These are phyloP conservation scores for Verticillium albo-atrum DNA, from an alignment of 2,329 filamentous ascomycete genomes.

Conservation along the genomic window DNA sequence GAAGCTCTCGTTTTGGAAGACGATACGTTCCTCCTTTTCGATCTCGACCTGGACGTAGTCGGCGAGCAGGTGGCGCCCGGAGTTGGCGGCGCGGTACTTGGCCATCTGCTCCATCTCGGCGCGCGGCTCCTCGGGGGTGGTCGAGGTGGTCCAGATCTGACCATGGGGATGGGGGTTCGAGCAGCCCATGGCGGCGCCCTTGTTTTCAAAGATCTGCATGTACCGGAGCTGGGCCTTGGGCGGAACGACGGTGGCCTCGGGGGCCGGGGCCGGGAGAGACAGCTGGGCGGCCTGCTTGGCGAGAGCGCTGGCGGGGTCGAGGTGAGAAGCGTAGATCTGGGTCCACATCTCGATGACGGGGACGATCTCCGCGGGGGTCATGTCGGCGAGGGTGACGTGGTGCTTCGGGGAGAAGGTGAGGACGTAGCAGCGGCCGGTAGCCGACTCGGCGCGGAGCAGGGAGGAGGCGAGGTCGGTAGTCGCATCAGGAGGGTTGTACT, in stretches of 20 bases:
- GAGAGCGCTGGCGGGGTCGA: slow-evolving; percentile 68
- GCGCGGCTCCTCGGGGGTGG: slow-evolving; percentile 81
- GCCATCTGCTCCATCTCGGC: slow-evolving; percentile 74
- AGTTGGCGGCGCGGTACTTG: slow-evolving; percentile 71
- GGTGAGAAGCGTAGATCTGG: slow-evolving; percentile 76
- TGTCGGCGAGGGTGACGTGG: slow-evolving; percentile 88
- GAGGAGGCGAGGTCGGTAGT: slow-evolving; percentile 61
- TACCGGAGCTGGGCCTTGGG: slow-evolving; percentile 80
- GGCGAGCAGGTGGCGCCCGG: slow-evolving; percentile 69
- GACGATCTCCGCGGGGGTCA: slow-evolving; percentile 70
- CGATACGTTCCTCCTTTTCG: slow-evolving; percentile 76
- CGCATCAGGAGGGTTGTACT: slow-evolving; percentile 51
- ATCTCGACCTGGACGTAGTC: slow-evolving; percentile 86
- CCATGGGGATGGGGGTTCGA: slow-evolving; percentile 98
- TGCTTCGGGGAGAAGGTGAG: slow-evolving; percentile 90
- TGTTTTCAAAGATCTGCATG: slow-evolving; percentile 99
- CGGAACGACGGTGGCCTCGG: slow-evolving; percentile 32
- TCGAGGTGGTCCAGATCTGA: slow-evolving; percentile 92
- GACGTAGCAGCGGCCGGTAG: slow-evolving; percentile 95
- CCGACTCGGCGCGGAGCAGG: slow-evolving; percentile 76
- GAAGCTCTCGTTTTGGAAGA: slow-evolving; percentile 84
- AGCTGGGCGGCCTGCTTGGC: slow-evolving; percentile 33
- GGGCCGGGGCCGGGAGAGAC: slow-evolving; percentile 31
- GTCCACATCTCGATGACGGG: slow-evolving; percentile 90
- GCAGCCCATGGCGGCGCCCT: slow-evolving; percentile 95